These are phyloP conservation scores for Starmerella lactis-condensi DNA, from an alignment of 805 yeast species.

Conservation along the genomic window DNA sequence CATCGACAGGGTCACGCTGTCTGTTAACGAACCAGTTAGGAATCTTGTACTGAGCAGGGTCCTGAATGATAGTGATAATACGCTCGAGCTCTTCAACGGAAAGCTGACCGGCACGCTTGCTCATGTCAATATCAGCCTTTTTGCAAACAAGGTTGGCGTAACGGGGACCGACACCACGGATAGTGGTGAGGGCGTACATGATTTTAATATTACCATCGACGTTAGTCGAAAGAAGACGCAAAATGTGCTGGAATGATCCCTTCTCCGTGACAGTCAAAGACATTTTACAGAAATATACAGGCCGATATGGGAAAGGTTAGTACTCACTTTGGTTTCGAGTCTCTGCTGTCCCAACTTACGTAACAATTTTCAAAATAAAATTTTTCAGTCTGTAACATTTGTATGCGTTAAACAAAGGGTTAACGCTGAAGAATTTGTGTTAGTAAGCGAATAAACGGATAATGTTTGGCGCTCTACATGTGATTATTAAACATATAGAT, in stretches of 20 bases:
- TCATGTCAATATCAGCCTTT: constrained; percentile 98
- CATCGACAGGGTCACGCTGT: constrained; percentile 95
- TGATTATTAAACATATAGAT: too few relatives aligned
- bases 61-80: constrained; percentile 98
- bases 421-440: too few relatives aligned
- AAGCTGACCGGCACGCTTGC: constrained; percentile 99
- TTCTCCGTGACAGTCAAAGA: constrained; percentile 97
- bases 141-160: constrained; percentile 99
- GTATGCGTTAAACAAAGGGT: too few relatives aligned
- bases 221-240: constrained; percentile 99
- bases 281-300: constrained; percentile 45
- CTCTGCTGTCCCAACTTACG: too few relatives aligned
- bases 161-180: constrained; percentile 99
- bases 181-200: constrained; percentile 99
- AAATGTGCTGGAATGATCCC: constrained; percentile 99
- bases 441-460: too few relatives aligned
- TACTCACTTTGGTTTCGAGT: too few relatives aligned
- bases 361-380: too few relatives aligned
- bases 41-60: constrained; percentile 97
- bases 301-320: too few relatives aligned
- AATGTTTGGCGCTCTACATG: too few relatives aligned
- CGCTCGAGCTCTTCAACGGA: constrained; percentile 99
- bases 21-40: constrained; percentile 99
- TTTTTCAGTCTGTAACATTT: too few relatives aligned
- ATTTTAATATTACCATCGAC: constrained; percentile 99